Percentiles rank a stretch among this genome's conserved stretches.
Evolutionary conservation across 1,284 basidiomycete species (phyloP).

Genomic region (Ustilago tritici): DNA sequence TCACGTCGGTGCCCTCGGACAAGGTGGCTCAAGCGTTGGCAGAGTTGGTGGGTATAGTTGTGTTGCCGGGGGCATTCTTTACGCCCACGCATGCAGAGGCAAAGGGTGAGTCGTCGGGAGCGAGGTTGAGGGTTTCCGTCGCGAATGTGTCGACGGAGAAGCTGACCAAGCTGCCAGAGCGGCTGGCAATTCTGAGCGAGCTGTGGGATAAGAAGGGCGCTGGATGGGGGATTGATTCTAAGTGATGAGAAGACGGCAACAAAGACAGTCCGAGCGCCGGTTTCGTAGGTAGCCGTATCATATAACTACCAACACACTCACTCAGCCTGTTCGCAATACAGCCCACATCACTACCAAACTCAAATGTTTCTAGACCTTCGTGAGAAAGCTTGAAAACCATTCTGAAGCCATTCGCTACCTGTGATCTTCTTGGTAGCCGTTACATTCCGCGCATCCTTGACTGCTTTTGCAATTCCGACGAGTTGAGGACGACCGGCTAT

Average conservation of each 20-base stretch:
- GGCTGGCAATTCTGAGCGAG: constrained; percentile 47
- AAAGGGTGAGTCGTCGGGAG: constrained; percentile 10
- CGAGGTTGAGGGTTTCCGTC: constrained; percentile 43
- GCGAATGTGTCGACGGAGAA: constrained; percentile 47
- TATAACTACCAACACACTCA: not conserved
- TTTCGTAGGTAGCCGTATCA: not conserved
- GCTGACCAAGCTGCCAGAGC: constrained; percentile 32
- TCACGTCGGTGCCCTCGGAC: constrained; percentile 29
- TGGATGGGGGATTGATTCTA: constrained; percentile 37
- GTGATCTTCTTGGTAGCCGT: too few species aligned
- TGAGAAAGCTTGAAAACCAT: too few species aligned
- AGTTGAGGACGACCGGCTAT: not conserved
- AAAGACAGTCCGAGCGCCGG: constrained; percentile 19
- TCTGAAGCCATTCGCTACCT: too few species aligned
- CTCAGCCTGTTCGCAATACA: not conserved
- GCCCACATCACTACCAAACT: not conserved
- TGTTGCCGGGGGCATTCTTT: constrained; percentile 55
- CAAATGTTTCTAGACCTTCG: not conserved
- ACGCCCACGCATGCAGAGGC: constrained; percentile 19
- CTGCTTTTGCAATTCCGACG: too few species aligned
- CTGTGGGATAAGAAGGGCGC: constrained; percentile 47
- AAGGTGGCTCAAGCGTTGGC: constrained; percentile 55
- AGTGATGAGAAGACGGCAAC: not conserved
- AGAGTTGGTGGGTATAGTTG: constrained; percentile 55
- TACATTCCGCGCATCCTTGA: too few species aligned